Base-by-base conservation (phyloP, 2,329 filamentous ascomycete species). In the Penicillium sclerotiorum region DNA sequence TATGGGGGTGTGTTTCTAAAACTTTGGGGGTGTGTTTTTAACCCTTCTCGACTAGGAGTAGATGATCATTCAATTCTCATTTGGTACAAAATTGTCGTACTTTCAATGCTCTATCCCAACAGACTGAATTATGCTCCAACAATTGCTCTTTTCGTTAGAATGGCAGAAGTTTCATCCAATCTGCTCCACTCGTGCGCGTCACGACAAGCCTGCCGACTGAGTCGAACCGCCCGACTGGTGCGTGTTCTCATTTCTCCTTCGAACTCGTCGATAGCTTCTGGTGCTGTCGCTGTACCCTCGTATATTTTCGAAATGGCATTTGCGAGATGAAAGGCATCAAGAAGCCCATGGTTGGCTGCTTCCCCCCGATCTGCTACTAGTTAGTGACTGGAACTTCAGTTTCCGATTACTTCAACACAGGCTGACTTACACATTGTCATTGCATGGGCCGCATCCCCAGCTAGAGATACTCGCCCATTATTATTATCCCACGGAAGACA, bases 141-240 rank as follows among this genome's bases (percentile, higher is more conserved):
- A 45, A 52, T 51, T 1, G 60, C 57, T 25, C 65, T 47, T 44
- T 59, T 68, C 1, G 59, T 63, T 21, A 69, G 45, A 21, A 68
- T 58, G 1, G 67, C 62, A n/a, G 59, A 66, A 8, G 58, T 53
- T 20, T 60, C 60, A 33, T 64, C 57, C 11, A 71, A 30, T 30
- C 54, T 45, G 2, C 55, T 53, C 59, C 61, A 69, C n/a, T 62
- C 56, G 54, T 71, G 68, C 1, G 68, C 69, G 52, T 71, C 69
- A 9, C 55, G 41, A 50, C 66, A 70, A 8, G 68, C 69, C 47
- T 66, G 63, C n/a, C 66, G 57, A 55, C 67, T 69, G 35, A 67
- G 47, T 13, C 58, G 49, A 12, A 72, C 69, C 1, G 69, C 69
- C 1, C 56, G 51, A 45, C 56, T 53, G 1, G 66, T 64, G 2